Base-by-base conservation (phyloP, 495 filamentous ascomycete genomes). In the Aspergillus baeticus region DNA sequence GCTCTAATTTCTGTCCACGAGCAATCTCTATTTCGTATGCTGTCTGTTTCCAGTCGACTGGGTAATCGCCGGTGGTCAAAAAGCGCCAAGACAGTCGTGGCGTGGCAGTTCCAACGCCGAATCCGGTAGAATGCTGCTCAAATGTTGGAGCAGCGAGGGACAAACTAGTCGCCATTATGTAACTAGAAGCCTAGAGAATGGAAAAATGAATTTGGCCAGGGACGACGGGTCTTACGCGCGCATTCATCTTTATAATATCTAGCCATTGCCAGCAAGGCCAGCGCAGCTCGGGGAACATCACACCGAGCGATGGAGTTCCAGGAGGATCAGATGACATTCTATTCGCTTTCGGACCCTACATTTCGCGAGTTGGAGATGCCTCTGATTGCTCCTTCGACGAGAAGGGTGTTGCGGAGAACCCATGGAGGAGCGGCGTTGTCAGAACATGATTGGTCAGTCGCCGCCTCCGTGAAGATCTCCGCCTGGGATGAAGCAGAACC, bases 31-130 rank as follows among this genome's bases (percentile, higher is more conserved):
- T 60, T 13, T 75, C 68, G 35, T 75, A 77, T 33, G 69, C 63
- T 2, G 52, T 60, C 34, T 77, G 73, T 35, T 62, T 61, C 70
- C 72, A 76, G 39, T 71, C 60, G 5, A 33, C 35, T 26, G 43
- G 39, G 22, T 68, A 75, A 34, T 74, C 58, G 1, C 51, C n/a
- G 29, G 54, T 63, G 15, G 53, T 46, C n/a, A 58, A 42, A 43
- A 72, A 70, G 8, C 59, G 58, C 71, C 71, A 74, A 13, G 71
- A 74, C 10, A 74, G 46, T 18, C 71, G 69, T 37, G 71, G 71
- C 5, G 41, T 55, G 14, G 65, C 22, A 21, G 48, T 56, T 26
- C 58, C 58, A 18, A 74, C 57, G 14, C 68, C 71, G 11, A 69
- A 59, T 11, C 69, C 69, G 3, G 67, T 64, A 13, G 59, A 45